Evolutionary conservation across 495 filamentous ascomycete genomes (phyloP), one percentile per base, ranked within the genome.

Genomic region (Neurospora discreta): DNA sequence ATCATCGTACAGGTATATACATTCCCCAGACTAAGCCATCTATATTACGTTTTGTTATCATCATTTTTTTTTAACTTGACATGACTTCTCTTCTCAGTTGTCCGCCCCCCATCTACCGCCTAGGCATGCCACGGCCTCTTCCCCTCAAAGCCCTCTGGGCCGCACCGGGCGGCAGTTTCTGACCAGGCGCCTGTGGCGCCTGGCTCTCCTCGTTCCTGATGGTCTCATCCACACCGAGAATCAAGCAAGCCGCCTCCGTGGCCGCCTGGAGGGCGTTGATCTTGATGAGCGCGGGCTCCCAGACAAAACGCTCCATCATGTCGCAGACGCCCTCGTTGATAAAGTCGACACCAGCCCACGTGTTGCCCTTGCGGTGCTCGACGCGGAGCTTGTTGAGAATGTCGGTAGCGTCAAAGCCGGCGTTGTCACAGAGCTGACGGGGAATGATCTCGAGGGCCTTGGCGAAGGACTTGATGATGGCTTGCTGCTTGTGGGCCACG

Each of bases 401-500:
- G 80, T 99, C 96, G 68, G 95, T 98, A 18, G 95, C 94, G 76
- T 99, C 95, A 81, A 99, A 98, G 71, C 95, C 95, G 46, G 95
- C 95, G 77, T 99, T 99, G 84, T 99, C 95, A 81, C 95, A 98
- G 72, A 99, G 86, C 82, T 98, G 95, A 71, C 95, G 89, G 44
- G 95, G 95, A 77, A 99, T 95, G 43, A 99, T 90, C 85, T 99
- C 95, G 68, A 99, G 88, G 9, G 95, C 95, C 85, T 97, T 97
- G 76, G 95, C 95, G 77, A 98, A 98, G 39, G 93, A 91, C 86
- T 97, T 98, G 85, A 99, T 96, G 75, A 99, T 93, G 20, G 92
- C 88, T 83, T 99, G 95, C 81, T 98, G 95, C 86, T 98, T 98
- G 84, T 95, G 89, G 13, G 92, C 90, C 39, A 98, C 89, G 80